Conservation (phyloP, 495 filamentous ascomycete species). For the Neurospora sp. region DNA sequence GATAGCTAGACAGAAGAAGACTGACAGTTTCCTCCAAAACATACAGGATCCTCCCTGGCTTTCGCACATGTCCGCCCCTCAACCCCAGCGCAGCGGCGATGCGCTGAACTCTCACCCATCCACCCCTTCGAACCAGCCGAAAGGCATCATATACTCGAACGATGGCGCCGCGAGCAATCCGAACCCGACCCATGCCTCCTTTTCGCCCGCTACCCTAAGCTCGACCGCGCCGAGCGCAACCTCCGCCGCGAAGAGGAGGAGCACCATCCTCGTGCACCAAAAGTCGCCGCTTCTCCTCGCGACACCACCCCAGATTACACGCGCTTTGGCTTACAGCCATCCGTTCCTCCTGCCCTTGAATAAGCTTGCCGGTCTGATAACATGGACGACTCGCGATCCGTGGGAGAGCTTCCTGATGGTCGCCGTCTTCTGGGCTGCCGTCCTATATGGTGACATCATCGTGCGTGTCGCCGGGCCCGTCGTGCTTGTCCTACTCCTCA, state of each 20-base stretch:
- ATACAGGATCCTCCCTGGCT: constrained; percentile 38
- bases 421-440: constrained; percentile 70
- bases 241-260: constrained; percentile 63
- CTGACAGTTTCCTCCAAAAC: constrained; percentile 11
- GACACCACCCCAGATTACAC: constrained; percentile 86
- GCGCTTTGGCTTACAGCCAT: constrained; percentile 86
- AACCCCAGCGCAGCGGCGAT: constrained; percentile 23
- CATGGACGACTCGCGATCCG: constrained; percentile 86
- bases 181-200: constrained; percentile 35
- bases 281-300: constrained; percentile 89
- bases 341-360: constrained; percentile 85
- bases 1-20: constrained; percentile 4
- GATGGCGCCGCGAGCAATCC: constrained; percentile 18
- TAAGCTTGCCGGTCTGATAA: constrained; percentile 68
- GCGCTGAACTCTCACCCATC: constrained; percentile 18
- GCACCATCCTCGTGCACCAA: constrained; percentile 88
- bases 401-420: constrained; percentile 96
- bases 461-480: constrained; percentile 75
- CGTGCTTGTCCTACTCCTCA: constrained; percentile 65
- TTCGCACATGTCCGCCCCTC: constrained; percentile 39
- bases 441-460: constrained; percentile 75
- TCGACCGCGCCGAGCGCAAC: constrained; percentile 39
- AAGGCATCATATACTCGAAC: constrained; percentile 14
- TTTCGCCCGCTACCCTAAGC: constrained; percentile 74
- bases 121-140: constrained; percentile 15